A percentile compares a stretch with the other conserved stretches of the same genome.
These are phyloP conservation scores for Pleoardoris graminearum DNA, from an alignment of 2,329 filamentous ascomycete species.

Conservation along the genomic window DNA sequence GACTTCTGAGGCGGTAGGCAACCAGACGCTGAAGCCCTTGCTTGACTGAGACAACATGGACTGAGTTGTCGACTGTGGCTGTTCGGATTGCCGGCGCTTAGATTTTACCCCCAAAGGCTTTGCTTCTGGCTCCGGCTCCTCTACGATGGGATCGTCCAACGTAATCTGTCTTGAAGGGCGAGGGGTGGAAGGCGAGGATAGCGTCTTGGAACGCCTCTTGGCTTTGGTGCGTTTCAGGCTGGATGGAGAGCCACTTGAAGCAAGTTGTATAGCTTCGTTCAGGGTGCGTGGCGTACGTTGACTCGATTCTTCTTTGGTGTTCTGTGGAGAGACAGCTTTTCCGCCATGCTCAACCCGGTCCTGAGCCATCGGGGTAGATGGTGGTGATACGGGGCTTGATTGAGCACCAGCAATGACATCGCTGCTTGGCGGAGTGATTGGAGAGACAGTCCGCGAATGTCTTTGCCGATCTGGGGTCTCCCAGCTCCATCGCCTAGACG, in stretches of 20 bases:
- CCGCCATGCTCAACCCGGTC: constrained; percentile 1
- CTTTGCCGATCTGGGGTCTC: constrained; percentile 37
- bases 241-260: constrained; percentile 36
- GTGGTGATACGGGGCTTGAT: constrained; percentile 21
- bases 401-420: constrained; percentile 38
- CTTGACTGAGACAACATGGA: constrained; percentile 33
- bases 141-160: constrained; percentile 37
- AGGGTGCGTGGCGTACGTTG: constrained; percentile 42
- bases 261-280: constrained; percentile 41
- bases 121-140: constrained; percentile 18
- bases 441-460: constrained; percentile 38
- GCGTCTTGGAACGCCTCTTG: constrained; percentile 42
- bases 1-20: constrained; percentile 46
- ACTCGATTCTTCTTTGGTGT: constrained; percentile 19
- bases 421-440: constrained; percentile 43
- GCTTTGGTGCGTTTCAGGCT: constrained; percentile 45
- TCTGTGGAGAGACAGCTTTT: constrained; percentile 11
- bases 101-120: constrained; percentile 35
- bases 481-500: constrained; percentile 51
- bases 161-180: constrained; percentile 41
- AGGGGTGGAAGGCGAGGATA: constrained; percentile 31
- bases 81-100: constrained; percentile 28
- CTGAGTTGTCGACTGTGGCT: constrained; percentile 27
- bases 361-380: constrained; percentile 20
- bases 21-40: constrained; percentile 55